Evolutionary conservation across 148 eudicot genomes (phyloP), one percentile per base, ranked within the genome.

Genomic region (Polygonum maritimum): DNA sequence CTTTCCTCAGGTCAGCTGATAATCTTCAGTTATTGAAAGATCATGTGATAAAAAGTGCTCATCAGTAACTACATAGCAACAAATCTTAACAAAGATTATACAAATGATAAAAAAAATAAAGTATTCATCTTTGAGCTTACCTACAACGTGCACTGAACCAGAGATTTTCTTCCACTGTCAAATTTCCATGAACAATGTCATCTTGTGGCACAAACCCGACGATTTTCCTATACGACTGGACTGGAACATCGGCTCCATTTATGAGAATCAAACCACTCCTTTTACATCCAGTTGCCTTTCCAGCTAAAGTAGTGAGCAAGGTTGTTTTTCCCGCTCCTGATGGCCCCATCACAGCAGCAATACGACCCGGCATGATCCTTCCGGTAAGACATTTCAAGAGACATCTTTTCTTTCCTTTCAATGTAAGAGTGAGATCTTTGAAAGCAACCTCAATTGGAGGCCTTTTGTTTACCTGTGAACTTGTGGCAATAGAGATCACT

Each of bases 91-190:
- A 15, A 67, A 67, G 71, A 67, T 7, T 16, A 36, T 8, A 38
- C 1, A 63, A 63, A 31, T 63, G 69, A 18, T 18, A 39, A 21
- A 2, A 41, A 26, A 26, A 26, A 26, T 0, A 26, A 26, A 26
- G 31, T 26, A 26, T 26, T 72, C 35, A 60, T 48, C 39, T 35
- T 15, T 16, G n/a, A 73, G 26, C 77, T 60, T 82, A 85, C 87
- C 87, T 82, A 83, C 85, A 85, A 49, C 83, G 82, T 48, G 87
- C 87, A 70, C 87, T 85, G 78, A 85, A 85, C 85, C 85, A 85
- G 33, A 85, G 79, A 70, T 85, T 85, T 36, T 72, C 75, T 48
- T 72, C 75, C 36, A 72, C 75, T 19, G 75, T 41, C 13, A 72
- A 38, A 51, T 72, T 72, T 72, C 75, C 75, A 72, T 72, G 75